Conservation (phyloP, 2,329 filamentous ascomycete species). For the Colletotrichum sp. region DNA sequence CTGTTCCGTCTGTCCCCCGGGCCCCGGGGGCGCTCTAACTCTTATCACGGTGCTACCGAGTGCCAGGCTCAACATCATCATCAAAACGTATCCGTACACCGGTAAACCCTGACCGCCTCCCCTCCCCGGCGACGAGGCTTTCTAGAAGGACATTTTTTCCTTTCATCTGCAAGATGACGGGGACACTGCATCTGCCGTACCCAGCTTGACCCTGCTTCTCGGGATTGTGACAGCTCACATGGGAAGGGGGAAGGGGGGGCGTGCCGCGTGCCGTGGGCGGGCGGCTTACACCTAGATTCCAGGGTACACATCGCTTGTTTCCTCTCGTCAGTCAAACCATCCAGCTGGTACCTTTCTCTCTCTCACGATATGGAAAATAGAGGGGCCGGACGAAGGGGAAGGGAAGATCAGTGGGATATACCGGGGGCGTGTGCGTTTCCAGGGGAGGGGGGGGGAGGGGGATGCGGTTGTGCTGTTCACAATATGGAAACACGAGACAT, state of each 20-base stretch:
- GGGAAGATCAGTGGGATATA: not conserved
- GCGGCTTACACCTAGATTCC: slow-evolving; percentile 1
- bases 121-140: slow-evolving; percentile 1
- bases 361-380: not conserved
- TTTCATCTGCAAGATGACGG: not conserved
- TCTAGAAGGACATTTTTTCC: not conserved
- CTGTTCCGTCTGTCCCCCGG: not conserved
- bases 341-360: not conserved
- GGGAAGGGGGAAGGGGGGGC: not conserved
- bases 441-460: not conserved
- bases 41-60: slow-evolving; percentile 10
- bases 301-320: slow-evolving; percentile 22
- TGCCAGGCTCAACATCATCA: not conserved
- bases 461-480: not conserved
- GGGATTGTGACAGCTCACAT: slow-evolving; percentile 18
- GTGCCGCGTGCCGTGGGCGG: not conserved
- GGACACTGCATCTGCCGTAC: not conserved
- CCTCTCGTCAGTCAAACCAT: slow-evolving; percentile 11
- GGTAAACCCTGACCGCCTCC: not conserved
- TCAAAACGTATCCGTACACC: not conserved
- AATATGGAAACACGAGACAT: not conserved
- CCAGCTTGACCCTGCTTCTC: slow-evolving; percentile 3
- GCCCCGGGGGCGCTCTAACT: not conserved
- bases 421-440: not conserved
- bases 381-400: not conserved